Percentiles rank a stretch among this genome's conserved stretches.
phyloP scores from a whole-genome alignment of 345 rosid genomes.

The Boechera stricta region DNA sequence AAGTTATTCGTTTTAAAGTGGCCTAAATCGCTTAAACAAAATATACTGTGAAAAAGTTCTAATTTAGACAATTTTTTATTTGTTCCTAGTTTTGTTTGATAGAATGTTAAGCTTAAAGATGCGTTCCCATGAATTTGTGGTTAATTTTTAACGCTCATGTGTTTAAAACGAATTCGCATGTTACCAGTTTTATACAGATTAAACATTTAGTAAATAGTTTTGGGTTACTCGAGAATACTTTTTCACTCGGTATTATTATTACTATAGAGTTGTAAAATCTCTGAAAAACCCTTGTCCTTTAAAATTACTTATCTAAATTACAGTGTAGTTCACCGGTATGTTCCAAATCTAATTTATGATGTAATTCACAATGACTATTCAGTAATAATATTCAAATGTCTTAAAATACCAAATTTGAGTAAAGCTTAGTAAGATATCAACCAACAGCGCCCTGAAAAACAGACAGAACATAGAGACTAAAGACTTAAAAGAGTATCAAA shows the following conservation, averaged over 20 bases:
- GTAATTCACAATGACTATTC: not conserved
- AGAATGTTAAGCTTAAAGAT: too few species aligned
- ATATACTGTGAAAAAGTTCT: too few species aligned
- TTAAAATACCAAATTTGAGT: not conserved
- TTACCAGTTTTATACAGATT: too few species aligned
- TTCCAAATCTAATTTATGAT: not conserved
- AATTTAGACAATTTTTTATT: too few species aligned
- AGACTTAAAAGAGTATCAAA: not conserved
- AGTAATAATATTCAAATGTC: not conserved
- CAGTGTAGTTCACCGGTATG: not conserved
- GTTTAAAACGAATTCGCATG: too few species aligned
- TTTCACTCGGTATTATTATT: too few species aligned
- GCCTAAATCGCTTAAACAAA: not conserved
- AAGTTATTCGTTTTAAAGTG: not conserved
- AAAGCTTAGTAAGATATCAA: not conserved
- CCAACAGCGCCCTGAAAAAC: conserved; percentile 12
- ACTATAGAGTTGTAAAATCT: not conserved
- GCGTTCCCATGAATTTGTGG: too few species aligned
- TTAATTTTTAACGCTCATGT: too few species aligned
- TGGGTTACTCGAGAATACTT: too few species aligned
- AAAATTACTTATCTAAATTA: too few species aligned
- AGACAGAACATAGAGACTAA: not conserved
- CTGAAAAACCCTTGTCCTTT: not conserved
- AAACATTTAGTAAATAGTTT: too few species aligned
- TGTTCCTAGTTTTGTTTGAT: not conserved